Percentiles rank a stretch among this genome's conserved stretches.
Evolutionary conservation across 805 yeast species (phyloP).

Genomic region (Kluyveromyces wickerhamii): DNA sequence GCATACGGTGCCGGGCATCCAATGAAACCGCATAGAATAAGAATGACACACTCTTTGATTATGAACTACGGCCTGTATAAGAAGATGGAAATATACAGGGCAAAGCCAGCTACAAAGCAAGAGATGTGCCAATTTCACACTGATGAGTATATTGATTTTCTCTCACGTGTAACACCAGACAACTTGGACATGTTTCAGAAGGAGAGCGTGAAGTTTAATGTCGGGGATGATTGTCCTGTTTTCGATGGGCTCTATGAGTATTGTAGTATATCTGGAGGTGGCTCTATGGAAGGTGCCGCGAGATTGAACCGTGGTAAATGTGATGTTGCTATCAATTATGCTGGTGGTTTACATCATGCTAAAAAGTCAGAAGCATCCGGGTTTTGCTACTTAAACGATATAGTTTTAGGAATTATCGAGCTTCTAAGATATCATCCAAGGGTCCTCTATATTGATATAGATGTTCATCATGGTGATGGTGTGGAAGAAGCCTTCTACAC

Average conservation of each 20-base stretch:
- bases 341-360: constrained; percentile 92
- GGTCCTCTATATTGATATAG: constrained; percentile 81
- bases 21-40: constrained; percentile 91
- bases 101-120: constrained; percentile 72
- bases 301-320: constrained; percentile 73
- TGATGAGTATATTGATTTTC: constrained; percentile 75
- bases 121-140: constrained; percentile 80
- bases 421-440: constrained; percentile 76
- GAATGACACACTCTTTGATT: constrained; percentile 90
- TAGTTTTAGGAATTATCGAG: constrained; percentile 76
- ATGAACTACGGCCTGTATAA: constrained; percentile 78
- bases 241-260: constrained; percentile 73
- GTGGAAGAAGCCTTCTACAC: constrained; percentile 92
- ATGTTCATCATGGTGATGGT: constrained; percentile 92
- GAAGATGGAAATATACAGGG: constrained; percentile 81
- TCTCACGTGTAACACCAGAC: constrained; percentile 71
- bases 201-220: constrained; percentile 62
- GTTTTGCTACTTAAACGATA: constrained; percentile 85
- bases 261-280: constrained; percentile 78
- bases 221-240: constrained; percentile 90
- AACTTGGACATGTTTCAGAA: constrained; percentile 48
- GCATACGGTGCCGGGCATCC: constrained; percentile 99
- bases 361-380: constrained; percentile 87
- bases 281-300: constrained; percentile 84
- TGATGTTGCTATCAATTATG: constrained; percentile 88